Percentiles rank a stretch among this genome's conserved stretches.
These are phyloP conservation scores for Apium graveolens DNA, from an alignment of 129 eudicot species.

Conservation along the genomic window DNA sequence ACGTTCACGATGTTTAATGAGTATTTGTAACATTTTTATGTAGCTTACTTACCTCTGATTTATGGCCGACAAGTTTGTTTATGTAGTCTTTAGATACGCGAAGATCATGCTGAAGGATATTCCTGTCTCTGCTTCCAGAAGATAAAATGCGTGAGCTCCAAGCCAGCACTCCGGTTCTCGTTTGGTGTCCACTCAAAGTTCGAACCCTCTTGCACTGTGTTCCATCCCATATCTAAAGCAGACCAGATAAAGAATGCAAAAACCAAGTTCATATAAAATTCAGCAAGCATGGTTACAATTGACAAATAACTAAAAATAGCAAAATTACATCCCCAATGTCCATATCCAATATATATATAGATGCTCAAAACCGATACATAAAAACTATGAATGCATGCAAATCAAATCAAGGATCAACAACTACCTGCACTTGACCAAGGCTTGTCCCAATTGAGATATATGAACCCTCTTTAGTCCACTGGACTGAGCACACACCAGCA, in stretches of 20 bases:
- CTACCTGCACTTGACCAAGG: constrained; percentile 93
- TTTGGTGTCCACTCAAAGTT: constrained; percentile 91
- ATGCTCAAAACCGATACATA: neutral
- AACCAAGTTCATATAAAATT: neutral
- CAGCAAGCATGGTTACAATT: neutral
- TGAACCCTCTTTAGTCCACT: constrained; percentile 99
- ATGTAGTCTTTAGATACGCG: constrained; percentile 83
- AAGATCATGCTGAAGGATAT: constrained; percentile 93
- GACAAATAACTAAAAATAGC: neutral
- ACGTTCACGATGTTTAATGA: neutral
- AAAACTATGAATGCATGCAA: neutral
- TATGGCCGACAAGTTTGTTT: constrained; percentile 94
- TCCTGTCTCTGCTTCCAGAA: constrained; percentile 96
- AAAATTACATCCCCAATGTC: neutral
- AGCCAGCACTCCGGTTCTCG: constrained; percentile 90
- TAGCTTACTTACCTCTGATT: constrained; percentile 60
- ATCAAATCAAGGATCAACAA: neutral
- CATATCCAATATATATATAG: neutral
- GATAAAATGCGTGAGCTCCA: constrained; percentile 92
- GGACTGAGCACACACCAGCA: constrained; percentile 91
- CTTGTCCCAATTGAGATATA: constrained; percentile 85
- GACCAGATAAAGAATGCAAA: neutral
- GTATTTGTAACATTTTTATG: neutral
- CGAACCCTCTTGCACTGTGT: constrained; percentile 92
- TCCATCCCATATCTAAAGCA: constrained; percentile 91